Evolutionary conservation across 1,139 yeast genomes (phyloP), one percentile per base, ranked within the genome.

Genomic region (Nadsonia starkeyi-henricii): DNA sequence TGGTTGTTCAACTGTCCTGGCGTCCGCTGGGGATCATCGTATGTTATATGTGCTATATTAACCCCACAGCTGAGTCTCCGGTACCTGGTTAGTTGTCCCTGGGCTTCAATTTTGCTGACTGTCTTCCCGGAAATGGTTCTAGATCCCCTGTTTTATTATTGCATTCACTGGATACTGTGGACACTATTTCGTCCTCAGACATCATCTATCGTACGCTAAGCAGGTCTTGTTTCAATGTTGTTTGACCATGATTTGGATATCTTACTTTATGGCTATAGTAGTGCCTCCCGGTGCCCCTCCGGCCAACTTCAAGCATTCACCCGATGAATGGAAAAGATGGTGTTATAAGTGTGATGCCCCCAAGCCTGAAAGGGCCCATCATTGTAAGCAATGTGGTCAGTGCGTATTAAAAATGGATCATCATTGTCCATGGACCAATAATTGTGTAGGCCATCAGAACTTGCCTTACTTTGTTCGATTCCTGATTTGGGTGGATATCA

Each of bases 381-480:
- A 85, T 62, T 85, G 95, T 63, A 78, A 78, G 39, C 61, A 63
- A 37, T 69, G 73, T 55, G 56, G 59, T 36, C 57, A 57, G 39
- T 85, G 95, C 59, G 80, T 85, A 15, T 62, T 84, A 49, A 75
- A 74, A 57, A 85, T 85, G 95, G 95, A 85, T 62, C 95, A 85
- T 62, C 94, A 85, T 63, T 78, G 81, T 53, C 94, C 95, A 0
- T 85, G 95, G 95, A 83, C 93, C 0, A 75, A 77, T 63, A 84
- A 83, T 60, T 85, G 95, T 57, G 88, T 85, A 19, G 95, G 95
- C 0, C 80, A 79, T 62, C 65, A 66, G 1, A 91, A 91, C 60
- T 71, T 80, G 64, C 89, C 95, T 0, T 91, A 86, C 60, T 91
- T 91, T 60, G 59, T 85, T 56, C 71, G 97, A 48, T 91, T 91